Evolutionary conservation across 2,329 filamentous ascomycete species (phyloP).

Genomic region (Plectosphaerella cucumerina): DNA sequence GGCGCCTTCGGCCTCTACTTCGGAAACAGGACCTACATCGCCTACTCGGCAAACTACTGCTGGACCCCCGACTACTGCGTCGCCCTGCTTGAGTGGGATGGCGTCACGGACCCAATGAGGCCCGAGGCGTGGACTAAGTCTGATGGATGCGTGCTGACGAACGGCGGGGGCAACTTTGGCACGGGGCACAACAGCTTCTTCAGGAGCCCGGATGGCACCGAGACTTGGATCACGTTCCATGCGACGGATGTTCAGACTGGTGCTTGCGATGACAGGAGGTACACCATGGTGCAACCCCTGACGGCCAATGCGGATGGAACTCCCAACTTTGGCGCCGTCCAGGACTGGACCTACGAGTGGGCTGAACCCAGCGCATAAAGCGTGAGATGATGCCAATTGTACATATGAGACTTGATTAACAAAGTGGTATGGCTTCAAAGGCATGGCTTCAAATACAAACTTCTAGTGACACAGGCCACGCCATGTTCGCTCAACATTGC

Average conservation of each 20-base stretch:
- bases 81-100: conserved; percentile 49
- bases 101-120: conserved; percentile 39
- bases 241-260: conserved; percentile 44
- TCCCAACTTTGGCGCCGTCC: conserved; percentile 43
- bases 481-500: too few relatives aligned
- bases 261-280: conserved; percentile 48
- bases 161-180: conserved; percentile 52
- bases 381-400: too few relatives aligned
- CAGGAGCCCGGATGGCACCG: conserved; percentile 46
- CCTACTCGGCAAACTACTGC: conserved; percentile 53
- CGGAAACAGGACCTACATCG: conserved; percentile 46
- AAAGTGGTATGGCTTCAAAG: too few relatives aligned
- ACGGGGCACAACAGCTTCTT: conserved; percentile 58
- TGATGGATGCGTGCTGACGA: conserved; percentile 43
- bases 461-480: too few relatives aligned
- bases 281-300: conserved; percentile 48
- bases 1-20: conserved; percentile 50
- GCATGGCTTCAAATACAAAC: too few relatives aligned
- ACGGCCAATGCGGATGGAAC: conserved; percentile 45
- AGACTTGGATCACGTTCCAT: conserved; percentile 54
- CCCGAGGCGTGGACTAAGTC: conserved; percentile 46
- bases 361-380: conserved; percentile 9
- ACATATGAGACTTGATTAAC: too few relatives aligned
- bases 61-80: conserved; percentile 52
- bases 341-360: conserved; percentile 16